Evolutionary conservation across 805 yeast genomes (phyloP).

Genomic region (Yarrowia sp.): DNA sequence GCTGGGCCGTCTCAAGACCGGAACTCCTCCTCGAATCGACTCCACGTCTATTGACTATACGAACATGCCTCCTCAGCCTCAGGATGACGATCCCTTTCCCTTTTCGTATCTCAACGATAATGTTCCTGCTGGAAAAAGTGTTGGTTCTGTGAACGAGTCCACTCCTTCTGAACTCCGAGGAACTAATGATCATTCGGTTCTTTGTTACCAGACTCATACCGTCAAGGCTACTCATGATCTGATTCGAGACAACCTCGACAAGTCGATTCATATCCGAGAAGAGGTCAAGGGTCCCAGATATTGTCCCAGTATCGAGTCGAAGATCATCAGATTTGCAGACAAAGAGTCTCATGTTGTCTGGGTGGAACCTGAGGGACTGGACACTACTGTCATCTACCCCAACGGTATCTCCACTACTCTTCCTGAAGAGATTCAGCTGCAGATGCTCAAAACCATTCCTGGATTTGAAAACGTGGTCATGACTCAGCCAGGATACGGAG

Average conservation of each 20-base stretch:
- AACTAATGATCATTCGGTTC: constrained; percentile 34
- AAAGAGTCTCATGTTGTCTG: constrained; percentile 78
- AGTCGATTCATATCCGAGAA: constrained; percentile 86
- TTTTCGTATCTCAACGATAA: constrained; percentile 78
- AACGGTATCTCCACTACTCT: constrained; percentile 94
- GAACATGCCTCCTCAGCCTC: constrained; percentile 63
- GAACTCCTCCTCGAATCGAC: constrained; percentile 91
- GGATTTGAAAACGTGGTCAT: constrained; percentile 87
- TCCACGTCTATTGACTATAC: constrained; percentile 66
- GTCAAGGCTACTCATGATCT: constrained; percentile 70
- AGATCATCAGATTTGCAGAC: constrained; percentile 73
- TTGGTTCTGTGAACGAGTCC: constrained; percentile 43
- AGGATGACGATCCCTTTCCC: constrained; percentile 83
- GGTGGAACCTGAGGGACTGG: constrained; percentile 95
- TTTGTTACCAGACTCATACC: constrained; percentile 77
- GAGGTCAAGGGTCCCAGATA: constrained; percentile 95
- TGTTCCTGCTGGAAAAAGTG: constrained; percentile 43
- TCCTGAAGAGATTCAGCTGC: constrained; percentile 88
- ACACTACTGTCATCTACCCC: constrained; percentile 85
- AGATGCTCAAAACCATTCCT: constrained; percentile 69
- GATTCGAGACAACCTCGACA: constrained; percentile 64
- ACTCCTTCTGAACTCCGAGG: background rate
- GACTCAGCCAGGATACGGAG: constrained; percentile 98
- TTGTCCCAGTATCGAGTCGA: constrained; percentile 95
- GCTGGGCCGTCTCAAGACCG: constrained; percentile 89